A percentile compares a stretch with the other conserved stretches of the same genome.
Conservation (phyloP, 805 yeast species). For the Kazachstania martiniae region DNA sequence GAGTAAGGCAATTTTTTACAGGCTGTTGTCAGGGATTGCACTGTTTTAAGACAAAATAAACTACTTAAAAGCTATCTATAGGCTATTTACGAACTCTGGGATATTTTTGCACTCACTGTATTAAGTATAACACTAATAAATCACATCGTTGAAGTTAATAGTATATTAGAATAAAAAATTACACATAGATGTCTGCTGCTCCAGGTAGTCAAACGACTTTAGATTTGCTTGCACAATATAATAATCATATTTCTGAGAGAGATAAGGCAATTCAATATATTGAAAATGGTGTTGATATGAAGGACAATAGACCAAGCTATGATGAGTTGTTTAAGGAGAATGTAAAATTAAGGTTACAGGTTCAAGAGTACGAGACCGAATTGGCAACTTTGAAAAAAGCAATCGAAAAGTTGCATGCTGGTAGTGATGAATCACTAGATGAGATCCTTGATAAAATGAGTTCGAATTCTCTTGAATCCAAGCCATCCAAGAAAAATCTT, state of each 20-base stretch:
- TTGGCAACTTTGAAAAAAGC: conserved; percentile 11
- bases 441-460: conserved; percentile 4
- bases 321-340: conserved; percentile 26
- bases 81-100: too few relatives aligned
- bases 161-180: too few relatives aligned
- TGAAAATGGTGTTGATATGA: conserved; percentile 11
- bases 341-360: conserved; percentile 17
- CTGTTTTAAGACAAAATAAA: too few relatives aligned
- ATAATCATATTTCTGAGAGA: conserved; percentile 20
- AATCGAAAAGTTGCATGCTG: conserved; percentile 6
- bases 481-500: conserved; percentile 6
- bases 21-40: too few relatives aligned
- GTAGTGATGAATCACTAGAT: conserved; percentile 5
- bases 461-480: background rate
- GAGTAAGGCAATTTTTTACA: too few relatives aligned
- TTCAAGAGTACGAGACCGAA: conserved; percentile 19
- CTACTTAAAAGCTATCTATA: too few relatives aligned
- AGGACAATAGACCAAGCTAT: conserved; percentile 14
- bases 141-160: too few relatives aligned
- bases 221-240: conserved; percentile 22
- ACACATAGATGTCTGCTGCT: background rate
- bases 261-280: conserved; percentile 21
- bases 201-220: conserved; percentile 8
- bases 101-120: too few relatives aligned
- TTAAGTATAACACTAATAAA: too few relatives aligned